Base-by-base conservation (phyloP, 2,329 filamentous ascomycete genomes). In the Tolypocladium endophyticum region DNA sequence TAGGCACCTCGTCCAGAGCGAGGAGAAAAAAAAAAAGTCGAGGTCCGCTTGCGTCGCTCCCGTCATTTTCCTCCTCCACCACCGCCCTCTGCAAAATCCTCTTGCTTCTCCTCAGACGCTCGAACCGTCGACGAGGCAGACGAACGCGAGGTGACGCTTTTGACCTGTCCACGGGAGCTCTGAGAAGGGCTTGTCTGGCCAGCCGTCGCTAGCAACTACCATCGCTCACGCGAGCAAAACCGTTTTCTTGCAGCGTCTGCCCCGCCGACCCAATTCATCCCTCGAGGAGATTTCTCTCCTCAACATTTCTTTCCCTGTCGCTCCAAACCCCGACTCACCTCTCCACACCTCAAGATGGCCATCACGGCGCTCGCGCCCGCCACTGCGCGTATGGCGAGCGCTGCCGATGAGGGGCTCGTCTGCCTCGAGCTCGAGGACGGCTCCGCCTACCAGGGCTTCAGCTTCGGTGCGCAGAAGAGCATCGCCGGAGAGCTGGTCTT, bases 401-500 rank as follows among this genome's bases (percentile, higher is more conserved):
- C 73, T 62, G 72, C 76, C 52, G 77, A 83, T 64, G 83, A 87
- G 69, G 81, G 82, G 60, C 80, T 89, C 70, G 83, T 95, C 78
- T 89, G 88, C 73, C 88, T 99, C 66, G 93, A 99, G 81, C 87
- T 99, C 67, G 83, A 94, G 75, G 92, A 97, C 80, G 92, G 92
- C 76, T 86, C 88, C 61, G 84, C 91, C 71, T 96, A 92, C 81
- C 90, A 95, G 73, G 94, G 94, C 68, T 92, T 90, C 80, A 96
- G 92, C 83, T 99, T 99, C 73, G 94, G 94, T 76, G 92, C 93
- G 64, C 83, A 90, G 71, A 96, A 92, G 83, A 96, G 90, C 79
- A 86, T 95, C 70, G 89, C 93, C 66, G 94, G 94, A 74, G 94
- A 99, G 81, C 82, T 99, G 73, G 94, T 99, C 77, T 99, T 99